A percentile compares a stretch with the other conserved stretches of the same genome.
phyloP scores from a whole-genome alignment of 2,329 filamentous ascomycete species.

The Rutstroemia sp. region DNA sequence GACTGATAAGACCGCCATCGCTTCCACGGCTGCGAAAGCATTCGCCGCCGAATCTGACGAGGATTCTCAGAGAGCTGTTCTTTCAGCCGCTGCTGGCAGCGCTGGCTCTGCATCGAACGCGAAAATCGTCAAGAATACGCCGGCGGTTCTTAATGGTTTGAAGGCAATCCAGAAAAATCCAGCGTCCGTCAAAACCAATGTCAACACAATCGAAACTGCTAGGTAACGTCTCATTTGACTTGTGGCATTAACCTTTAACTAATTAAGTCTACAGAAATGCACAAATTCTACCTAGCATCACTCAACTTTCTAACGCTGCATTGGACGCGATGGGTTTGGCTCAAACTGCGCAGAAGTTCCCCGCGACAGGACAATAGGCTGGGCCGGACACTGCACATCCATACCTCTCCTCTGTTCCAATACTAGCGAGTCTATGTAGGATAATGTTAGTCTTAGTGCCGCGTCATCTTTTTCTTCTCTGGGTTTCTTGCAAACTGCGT shows the following conservation, averaged over 20 bases:
- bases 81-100: slow-evolving; percentile 17
- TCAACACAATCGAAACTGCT: slow-evolving; percentile 9
- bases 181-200: not conserved
- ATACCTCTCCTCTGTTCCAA: not conserved
- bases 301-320: slow-evolving; percentile 21
- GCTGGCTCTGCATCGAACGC: slow-evolving; percentile 16
- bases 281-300: slow-evolving; percentile 25
- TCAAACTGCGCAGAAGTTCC: slow-evolving; percentile 15
- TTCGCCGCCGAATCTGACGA: slow-evolving; percentile 23
- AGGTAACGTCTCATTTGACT: not conserved
- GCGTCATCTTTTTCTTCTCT: not conserved
- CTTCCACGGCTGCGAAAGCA: slow-evolving; percentile 16
- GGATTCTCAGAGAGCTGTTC: slow-evolving; percentile 19
- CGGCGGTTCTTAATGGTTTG: slow-evolving; percentile 18
- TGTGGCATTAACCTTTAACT: not conserved
- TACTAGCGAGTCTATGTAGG: not conserved
- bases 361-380: slow-evolving; percentile 14
- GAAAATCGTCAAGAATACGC: slow-evolving; percentile 24
- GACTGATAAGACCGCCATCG: slow-evolving; percentile 13
- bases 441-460: not conserved
- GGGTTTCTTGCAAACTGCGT: not conserved
- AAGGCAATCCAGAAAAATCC: slow-evolving; percentile 15
- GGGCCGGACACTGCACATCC: not conserved
- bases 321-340: slow-evolving; percentile 14
- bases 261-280: slow-evolving; percentile 16